These are phyloP conservation scores for Gymnopilus junonius DNA, from an alignment of 768 basidiomycete species.

Conservation along the genomic window DNA sequence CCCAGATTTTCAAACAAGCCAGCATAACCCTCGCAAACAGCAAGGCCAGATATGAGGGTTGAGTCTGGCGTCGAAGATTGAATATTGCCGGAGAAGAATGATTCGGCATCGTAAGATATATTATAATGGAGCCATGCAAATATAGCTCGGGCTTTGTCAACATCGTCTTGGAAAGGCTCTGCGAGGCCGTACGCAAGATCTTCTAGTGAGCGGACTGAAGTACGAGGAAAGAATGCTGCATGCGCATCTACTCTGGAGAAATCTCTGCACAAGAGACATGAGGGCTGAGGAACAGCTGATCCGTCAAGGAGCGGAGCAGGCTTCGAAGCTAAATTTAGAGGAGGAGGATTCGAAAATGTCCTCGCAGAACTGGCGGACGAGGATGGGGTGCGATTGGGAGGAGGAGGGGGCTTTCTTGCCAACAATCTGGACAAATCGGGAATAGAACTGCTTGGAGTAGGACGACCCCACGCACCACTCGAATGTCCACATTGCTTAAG, in stretches of 20 bases:
- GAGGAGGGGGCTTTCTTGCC: slow-evolving; percentile 39
- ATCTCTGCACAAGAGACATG: slow-evolving; percentile 49
- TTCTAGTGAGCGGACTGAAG: slow-evolving; percentile 40
- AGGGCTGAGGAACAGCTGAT: slow-evolving; percentile 2
- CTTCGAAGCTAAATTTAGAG: slow-evolving; percentile 21
- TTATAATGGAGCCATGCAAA: slow-evolving; percentile 54
- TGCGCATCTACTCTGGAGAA: slow-evolving; percentile 47
- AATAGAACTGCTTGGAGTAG: neutral
- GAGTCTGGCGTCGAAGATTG: slow-evolving; percentile 39
- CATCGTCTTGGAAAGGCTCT: slow-evolving; percentile 43
- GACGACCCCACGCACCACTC: neutral
- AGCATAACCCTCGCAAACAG: slow-evolving; percentile 55
- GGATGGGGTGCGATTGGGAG: slow-evolving; percentile 26
- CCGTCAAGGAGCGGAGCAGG: neutral
- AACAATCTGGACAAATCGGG: slow-evolving; percentile 27
- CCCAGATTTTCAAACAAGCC: slow-evolving; percentile 46
- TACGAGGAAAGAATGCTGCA: slow-evolving; percentile 46
- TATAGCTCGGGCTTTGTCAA: slow-evolving; percentile 50
- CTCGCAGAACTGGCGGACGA: slow-evolving; percentile 24
- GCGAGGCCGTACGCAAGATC: slow-evolving; percentile 45
- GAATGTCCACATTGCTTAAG: neutral
- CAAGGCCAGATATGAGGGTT: slow-evolving; percentile 45
- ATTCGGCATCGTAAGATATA: slow-evolving; percentile 46
- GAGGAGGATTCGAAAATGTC: slow-evolving; percentile 14
- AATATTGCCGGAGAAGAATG: slow-evolving; percentile 49